These are phyloP conservation scores for Calonectria crousiana DNA, from an alignment of 2,329 filamentous ascomycete genomes.

Conservation along the genomic window DNA sequence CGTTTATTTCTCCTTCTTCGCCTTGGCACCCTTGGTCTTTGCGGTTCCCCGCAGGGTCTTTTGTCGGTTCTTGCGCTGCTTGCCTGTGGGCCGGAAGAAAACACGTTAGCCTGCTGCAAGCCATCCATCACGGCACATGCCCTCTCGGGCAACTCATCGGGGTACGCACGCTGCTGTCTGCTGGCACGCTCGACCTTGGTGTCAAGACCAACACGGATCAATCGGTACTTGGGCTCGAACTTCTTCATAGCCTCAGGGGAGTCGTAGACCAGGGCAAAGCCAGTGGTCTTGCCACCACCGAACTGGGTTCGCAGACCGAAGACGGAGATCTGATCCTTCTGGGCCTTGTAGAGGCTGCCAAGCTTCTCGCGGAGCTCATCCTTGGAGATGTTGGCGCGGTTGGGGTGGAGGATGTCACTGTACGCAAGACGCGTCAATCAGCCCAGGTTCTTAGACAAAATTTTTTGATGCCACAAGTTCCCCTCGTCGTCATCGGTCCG, in stretches of 20 bases:
- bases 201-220: conserved; percentile 92
- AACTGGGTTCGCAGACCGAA: conserved; percentile 99
- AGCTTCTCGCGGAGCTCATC: conserved; percentile 98
- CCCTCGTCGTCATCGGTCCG: conserved; percentile 13
- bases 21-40: conserved; percentile 96
- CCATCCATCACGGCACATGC: neutral
- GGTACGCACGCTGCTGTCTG: conserved; percentile 97
- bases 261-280: conserved; percentile 99
- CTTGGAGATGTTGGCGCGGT: conserved; percentile 98
- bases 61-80: conserved; percentile 99
- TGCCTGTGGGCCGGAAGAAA: conserved; percentile 73
- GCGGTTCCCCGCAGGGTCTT: conserved; percentile 98
- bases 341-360: conserved; percentile 95
- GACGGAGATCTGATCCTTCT: conserved; percentile 96
- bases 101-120: conserved; percentile 12
- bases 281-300: conserved; percentile 99
- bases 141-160: neutral
- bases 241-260: conserved; percentile 99
- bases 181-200: conserved; percentile 96
- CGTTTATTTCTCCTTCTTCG: conserved; percentile 93
- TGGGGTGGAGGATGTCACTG: conserved; percentile 99
- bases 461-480: conserved; percentile 27
- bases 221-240: conserved; percentile 98
- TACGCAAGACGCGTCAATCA: conserved; percentile 38
- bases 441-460: conserved; percentile 33